Base-by-base conservation (phyloP, 225 moss, liverwort and hornwort species). In the Physcomitrellopsis africana region DNA sequence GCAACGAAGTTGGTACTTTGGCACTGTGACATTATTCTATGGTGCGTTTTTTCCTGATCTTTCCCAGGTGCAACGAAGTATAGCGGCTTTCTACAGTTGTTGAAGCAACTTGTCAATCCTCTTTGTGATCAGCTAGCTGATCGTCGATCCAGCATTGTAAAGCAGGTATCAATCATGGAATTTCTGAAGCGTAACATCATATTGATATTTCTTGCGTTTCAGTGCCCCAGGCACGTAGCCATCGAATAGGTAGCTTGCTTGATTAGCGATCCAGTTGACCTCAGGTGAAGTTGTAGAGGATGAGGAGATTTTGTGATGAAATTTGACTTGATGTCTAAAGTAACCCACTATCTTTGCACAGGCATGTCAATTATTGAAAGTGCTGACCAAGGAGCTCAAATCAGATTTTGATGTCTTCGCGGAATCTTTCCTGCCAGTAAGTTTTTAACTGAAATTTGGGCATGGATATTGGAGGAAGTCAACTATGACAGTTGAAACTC, bases 111-210 rank as follows among this genome's bases (percentile, higher is more conserved):
- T 71, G 90, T 99, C 10, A 87, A 83, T 51, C 95, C 99, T 24
- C 93, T 99, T 51, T 92, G 78, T 88, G 72, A 76, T 60, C 99
- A 99, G 67, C 82, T 99, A 56, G 85, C 92, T 70, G 99, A 99
- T 84, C 93, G 99, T 52, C 93, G 99, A 76, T 99, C 99, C 51
- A 99, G 90, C 85, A 99, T 99, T 76, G 99, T 99, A 41, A 99
- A 99, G 81, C 97, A 99, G 93, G 93, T 93, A 82, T 16, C 32
- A 18, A 43, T 70, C 13, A 54, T 37, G 54, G 23, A 37, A 26
- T 11, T 42, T 63, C 51, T 15, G 46, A 63, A 78, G 51, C 54
- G 23, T 22, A 53, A 45, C 12, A 20, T 12, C 71, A 78, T 75
- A 29, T 37, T 74, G 51, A 41, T 74, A 69, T 64, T n/a, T 3